phyloP scores from a whole-genome alignment of 1,284 basidiomycete genomes.

The Singerocomus rubriflavus region DNA sequence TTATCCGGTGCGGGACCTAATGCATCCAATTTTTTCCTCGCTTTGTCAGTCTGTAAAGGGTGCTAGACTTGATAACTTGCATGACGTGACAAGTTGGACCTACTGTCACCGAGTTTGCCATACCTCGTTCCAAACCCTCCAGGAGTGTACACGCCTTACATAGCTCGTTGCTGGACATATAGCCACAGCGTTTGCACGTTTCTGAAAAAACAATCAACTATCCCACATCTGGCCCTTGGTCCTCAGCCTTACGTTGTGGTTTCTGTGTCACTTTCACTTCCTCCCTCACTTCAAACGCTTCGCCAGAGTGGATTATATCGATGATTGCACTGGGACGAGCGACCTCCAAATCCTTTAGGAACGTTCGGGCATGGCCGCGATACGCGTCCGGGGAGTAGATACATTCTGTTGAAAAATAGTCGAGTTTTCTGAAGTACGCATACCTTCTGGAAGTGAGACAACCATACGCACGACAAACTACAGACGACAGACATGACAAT shows the following conservation, averaged over 20 bases:
- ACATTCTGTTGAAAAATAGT: constrained; percentile 99
- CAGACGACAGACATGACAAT: constrained; percentile 83
- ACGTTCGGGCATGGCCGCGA: constrained; percentile 90
- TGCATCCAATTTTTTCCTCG: constrained; percentile 57
- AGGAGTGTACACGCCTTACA: constrained; percentile 92
- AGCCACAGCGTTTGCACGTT: constrained; percentile 86
- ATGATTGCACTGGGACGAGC: constrained; percentile 93
- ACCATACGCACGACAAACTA: not conserved
- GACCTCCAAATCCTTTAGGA: constrained; percentile 94
- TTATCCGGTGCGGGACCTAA: constrained; percentile 56
- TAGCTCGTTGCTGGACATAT: constrained; percentile 88
- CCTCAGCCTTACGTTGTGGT: constrained; percentile 60
- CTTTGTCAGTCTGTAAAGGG: constrained; percentile 55
- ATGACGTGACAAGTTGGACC: constrained; percentile 30
- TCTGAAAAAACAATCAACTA: constrained; percentile 45
- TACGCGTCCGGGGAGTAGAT: constrained; percentile 99
- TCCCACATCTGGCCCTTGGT: not conserved
- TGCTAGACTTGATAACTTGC: not conserved
- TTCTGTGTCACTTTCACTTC: constrained; percentile 77
- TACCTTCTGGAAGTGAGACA: constrained; percentile 57
- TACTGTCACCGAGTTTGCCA: constrained; percentile 66
- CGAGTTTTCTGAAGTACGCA: constrained; percentile 97
- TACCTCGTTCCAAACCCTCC: constrained; percentile 86
- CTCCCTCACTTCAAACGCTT: constrained; percentile 80
- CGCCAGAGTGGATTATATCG: constrained; percentile 96